phyloP scores from a whole-genome alignment of 164 flowering plant species.

The Magnolia officinalis region DNA sequence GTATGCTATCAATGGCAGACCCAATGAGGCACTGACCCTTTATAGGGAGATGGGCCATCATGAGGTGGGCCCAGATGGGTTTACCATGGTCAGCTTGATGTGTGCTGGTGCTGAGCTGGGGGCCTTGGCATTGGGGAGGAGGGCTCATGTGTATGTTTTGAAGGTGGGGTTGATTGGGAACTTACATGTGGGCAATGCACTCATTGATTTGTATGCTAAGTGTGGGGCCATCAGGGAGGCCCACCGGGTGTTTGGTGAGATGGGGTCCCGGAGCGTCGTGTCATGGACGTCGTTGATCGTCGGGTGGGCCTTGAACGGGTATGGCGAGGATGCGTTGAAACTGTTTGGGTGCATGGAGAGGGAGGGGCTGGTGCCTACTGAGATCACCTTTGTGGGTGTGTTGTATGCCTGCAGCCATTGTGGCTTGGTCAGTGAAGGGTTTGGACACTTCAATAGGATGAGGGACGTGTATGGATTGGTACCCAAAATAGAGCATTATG shows the following conservation, averaged over 20 bases:
- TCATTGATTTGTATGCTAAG: slow-evolving; percentile 30
- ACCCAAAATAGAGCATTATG: slow-evolving; percentile 38
- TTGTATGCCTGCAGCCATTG: slow-evolving; percentile 39
- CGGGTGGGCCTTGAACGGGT: slow-evolving; percentile 35
- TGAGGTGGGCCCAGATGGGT: slow-evolving; percentile 34
- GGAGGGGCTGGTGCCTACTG: slow-evolving; percentile 24
- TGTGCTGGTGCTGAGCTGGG: slow-evolving; percentile 35
- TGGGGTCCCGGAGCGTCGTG: slow-evolving; percentile 25
- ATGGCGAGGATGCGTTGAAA: slow-evolving; percentile 27
- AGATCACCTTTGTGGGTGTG: slow-evolving; percentile 36
- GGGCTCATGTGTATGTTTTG: slow-evolving; percentile 28
- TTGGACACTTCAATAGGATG: slow-evolving; percentile 29
- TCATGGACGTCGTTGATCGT: slow-evolving; percentile 39
- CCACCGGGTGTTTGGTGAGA: slow-evolving; percentile 26
- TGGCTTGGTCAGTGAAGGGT: slow-evolving; percentile 34
- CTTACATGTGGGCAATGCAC: slow-evolving; percentile 32
- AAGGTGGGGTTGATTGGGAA: slow-evolving; percentile 28
- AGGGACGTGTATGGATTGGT: slow-evolving; percentile 24
- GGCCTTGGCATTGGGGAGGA: slow-evolving; percentile 32
- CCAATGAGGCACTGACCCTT: slow-evolving; percentile 31
- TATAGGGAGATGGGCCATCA: slow-evolving; percentile 27
- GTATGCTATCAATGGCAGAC: slow-evolving; percentile 31
- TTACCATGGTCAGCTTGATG: slow-evolving; percentile 33
- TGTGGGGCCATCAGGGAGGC: slow-evolving; percentile 32
- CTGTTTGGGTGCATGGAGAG: slow-evolving; percentile 25